Evolutionary conservation across 1,284 basidiomycete species (phyloP), one percentile per base, ranked within the genome.

Genomic region (Trametes sp.): DNA sequence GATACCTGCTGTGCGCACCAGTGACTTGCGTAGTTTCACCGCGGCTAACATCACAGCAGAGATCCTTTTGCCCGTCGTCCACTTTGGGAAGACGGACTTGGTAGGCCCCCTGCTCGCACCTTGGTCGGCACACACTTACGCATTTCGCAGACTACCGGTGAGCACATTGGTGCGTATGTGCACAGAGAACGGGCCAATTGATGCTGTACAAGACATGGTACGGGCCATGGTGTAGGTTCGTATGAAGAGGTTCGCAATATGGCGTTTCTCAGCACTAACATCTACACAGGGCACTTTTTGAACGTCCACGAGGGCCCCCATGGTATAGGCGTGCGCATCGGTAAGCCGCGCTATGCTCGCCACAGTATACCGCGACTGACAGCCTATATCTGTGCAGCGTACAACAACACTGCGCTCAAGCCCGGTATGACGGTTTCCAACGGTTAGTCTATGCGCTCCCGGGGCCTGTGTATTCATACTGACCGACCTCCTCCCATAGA

Each of bases 291-390:
- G 0, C 91, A 94, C 68, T 98, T 92, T 78, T 78, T 98, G 54
- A 96, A 96, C 69, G 95, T 98, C 0, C 96, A 98, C 73, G 95
- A 97, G 83, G 81, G 94, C 3, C 95, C 95, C 0, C 94, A 95
- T 42, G 94, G 94, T 1, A 91, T 98, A 59, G 94, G 95, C 24
- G 86, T 87, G 49, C 85, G 94, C 46, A 89, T 93, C 38, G 79
- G 89, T 90, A 69, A 33, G 76, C 10, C 53, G 19, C 44, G 24
- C 41, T 61, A n/a, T 14, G 10, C 28, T 41, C 11, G n/a, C 19
- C 24, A 7, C 9, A 14, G 10, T 33, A 4, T 21, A 2, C 31
- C 19, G 28, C 19, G 14, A 28, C 26, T 2, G 23, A 31, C 13
- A 8, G 11, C 21, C 19, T 11, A 29, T 14, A 14, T 29, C 49